Base-by-base conservation (phyloP, 2,329 filamentous ascomycete genomes). In the Fusarium caatingaense region DNA sequence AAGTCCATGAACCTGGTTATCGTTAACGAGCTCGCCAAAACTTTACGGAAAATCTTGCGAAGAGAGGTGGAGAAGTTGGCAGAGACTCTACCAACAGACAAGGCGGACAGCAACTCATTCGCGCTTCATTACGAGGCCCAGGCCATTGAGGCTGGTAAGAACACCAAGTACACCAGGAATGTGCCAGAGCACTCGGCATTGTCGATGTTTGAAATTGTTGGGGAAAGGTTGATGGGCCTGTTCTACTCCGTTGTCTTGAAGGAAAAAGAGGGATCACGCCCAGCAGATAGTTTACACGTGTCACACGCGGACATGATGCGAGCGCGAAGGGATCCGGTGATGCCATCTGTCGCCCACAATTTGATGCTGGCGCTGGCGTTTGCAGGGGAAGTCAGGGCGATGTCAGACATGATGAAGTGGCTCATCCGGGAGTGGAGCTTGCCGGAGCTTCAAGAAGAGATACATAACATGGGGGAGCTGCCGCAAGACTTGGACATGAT, bases 341-440 rank as follows among this genome's bases (percentile, higher is more conserved):
- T 74, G 59, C 78, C 76, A 8, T 71, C 75, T 88, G 69, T 79
- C 16, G 78, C 74, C 2, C 87, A 91, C 71, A 80, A 82, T 4
- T 91, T 92, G 74, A 84, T 93, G 76, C 84, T 89, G 48, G 84
- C 87, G 2, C 80, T 93, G 23, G 91, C 87, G 2, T 84, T 86
- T 55, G 77, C 89, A n/a, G 85, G 85, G 37, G 88, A 93, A 68
- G 82, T 83, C 50, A 79, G 85, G 4, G 88, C 86, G 51, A 87
- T 93, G 76, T 82, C 86, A 8, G 80, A 80, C 6, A 78, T 90
- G 8, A 78, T 91, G 16, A 77, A 80, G 30, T 94, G 90, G 89
- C 86, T 91, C 69, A 78, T 86, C 1, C 70, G 78, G 25, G 78
- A 88, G 68, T 84, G 84, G 78, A 74, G 76, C 8, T 76, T 76